A percentile compares a stretch with the other conserved stretches of the same genome.
Conservation (phyloP, 805 yeast genomes). For the Candida dajiaensis region DNA sequence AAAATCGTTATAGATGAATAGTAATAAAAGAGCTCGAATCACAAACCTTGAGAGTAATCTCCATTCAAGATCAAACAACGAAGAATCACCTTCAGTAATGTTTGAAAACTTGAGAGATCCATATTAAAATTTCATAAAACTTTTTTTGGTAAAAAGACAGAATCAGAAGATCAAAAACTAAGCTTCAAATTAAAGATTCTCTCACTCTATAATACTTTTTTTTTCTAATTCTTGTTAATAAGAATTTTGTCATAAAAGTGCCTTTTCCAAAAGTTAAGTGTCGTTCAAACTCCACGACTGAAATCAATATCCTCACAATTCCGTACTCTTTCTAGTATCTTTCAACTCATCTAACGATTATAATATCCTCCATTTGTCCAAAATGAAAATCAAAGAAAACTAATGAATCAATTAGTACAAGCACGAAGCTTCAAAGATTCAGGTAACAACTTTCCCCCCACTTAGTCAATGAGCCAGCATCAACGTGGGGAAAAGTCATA, state of each 20-base stretch:
- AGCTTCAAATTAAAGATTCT: background rate
- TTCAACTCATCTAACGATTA: background rate
- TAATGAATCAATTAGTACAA: background rate
- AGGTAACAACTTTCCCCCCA: background rate
- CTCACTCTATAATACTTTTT: background rate
- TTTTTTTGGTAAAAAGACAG: background rate
- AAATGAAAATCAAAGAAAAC: background rate
- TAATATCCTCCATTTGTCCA: background rate
- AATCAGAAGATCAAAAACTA: background rate
- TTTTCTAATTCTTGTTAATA: background rate
- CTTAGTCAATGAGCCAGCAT: background rate
- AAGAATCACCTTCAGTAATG: background rate
- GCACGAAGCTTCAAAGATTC: background rate
- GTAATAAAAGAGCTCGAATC: background rate
- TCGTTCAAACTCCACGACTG: background rate
- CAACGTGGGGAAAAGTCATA: background rate
- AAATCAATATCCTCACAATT: background rate
- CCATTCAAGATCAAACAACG: background rate
- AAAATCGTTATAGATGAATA: background rate
- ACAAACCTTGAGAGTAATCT: background rate
- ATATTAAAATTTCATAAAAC: background rate
- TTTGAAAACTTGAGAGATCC: background rate
- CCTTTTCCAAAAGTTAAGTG: background rate
- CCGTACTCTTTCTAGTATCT: background rate
- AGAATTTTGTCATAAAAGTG: background rate